Evolutionary conservation across 352 stramenopile genomes (phyloP).

Genomic region (Pilasporangium apinafurcum): DNA sequence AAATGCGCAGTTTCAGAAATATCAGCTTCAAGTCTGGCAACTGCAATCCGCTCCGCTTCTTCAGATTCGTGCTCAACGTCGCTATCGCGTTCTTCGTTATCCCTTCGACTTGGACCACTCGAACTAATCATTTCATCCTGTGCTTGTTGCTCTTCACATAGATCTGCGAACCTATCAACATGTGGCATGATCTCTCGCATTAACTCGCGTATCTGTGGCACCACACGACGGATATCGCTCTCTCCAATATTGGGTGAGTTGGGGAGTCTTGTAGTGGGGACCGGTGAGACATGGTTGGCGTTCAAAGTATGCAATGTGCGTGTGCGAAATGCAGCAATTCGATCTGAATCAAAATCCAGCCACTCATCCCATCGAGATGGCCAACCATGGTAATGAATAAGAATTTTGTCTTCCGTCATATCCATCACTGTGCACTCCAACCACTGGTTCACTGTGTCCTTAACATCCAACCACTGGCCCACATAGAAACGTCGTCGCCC

Average conservation of each 20-base stretch:
- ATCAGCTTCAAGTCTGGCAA: constrained; percentile 13
- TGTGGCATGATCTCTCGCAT: constrained; percentile 72
- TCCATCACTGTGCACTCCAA: constrained; percentile 95
- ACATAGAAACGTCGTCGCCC: constrained; percentile 62
- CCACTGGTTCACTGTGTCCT: constrained; percentile 98
- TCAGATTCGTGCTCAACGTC: constrained; percentile 1
- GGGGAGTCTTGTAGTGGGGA: constrained; percentile 41
- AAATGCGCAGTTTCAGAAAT: constrained; percentile 66
- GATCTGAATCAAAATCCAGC: constrained; percentile 91
- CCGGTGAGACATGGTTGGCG: constrained; percentile 45
- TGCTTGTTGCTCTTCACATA: constrained; percentile 37
- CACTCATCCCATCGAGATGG: constrained; percentile 97
- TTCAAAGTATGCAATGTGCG: constrained; percentile 68
- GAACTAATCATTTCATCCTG: constrained; percentile 1
- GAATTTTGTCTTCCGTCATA: constrained; percentile 76
- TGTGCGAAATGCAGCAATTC: constrained; percentile 94
- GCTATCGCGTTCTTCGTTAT: background rate
- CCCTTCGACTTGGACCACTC: too few species aligned
- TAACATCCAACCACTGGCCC: constrained; percentile 96
- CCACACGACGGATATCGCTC: constrained; percentile 34
- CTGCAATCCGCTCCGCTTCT: background rate
- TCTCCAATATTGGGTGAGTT: constrained; percentile 39
- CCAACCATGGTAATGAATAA: constrained; percentile 97
- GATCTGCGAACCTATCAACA: constrained; percentile 46
- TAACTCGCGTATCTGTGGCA: constrained; percentile 51